Percentiles rank a stretch among this genome's conserved stretches.
Conservation (phyloP, 495 filamentous ascomycete species). For the Trichoderma gamsii region DNA sequence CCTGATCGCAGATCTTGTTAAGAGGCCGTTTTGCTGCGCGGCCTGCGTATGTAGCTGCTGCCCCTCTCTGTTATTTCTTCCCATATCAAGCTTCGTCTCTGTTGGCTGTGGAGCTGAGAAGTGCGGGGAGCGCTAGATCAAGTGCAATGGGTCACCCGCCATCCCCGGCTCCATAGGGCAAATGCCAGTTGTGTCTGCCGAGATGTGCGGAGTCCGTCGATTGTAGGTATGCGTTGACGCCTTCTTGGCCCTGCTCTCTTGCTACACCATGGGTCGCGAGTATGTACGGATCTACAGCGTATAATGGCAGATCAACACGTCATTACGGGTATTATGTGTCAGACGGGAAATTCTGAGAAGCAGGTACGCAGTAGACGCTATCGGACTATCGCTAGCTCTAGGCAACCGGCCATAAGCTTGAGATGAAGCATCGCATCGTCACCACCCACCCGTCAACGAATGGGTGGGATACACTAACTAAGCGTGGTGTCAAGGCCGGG, state of each 20-base stretch:
- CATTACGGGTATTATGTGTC: not conserved
- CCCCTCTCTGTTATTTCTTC: not conserved
- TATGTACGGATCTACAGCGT: not conserved
- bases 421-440: constrained; percentile 4
- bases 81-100: not conserved
- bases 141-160: not conserved
- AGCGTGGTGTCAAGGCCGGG: not conserved
- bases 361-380: not conserved
- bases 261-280: not conserved
- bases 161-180: not conserved
- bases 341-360: not conserved
- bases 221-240: not conserved
- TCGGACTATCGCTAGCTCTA: not conserved
- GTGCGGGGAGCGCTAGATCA: not conserved
- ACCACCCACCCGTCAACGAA: not conserved
- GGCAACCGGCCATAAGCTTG: not conserved
- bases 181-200: not conserved
- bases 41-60: not conserved
- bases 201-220: not conserved
- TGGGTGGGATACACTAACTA: not conserved
- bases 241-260: not conserved
- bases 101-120: constrained; percentile 3
- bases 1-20: not conserved
- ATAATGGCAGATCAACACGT: not conserved
- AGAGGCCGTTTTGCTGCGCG: not conserved